phyloP scores from a whole-genome alignment of 371 early-diverging fungal genomes.

The Apophysomyces trapeziformis region DNA sequence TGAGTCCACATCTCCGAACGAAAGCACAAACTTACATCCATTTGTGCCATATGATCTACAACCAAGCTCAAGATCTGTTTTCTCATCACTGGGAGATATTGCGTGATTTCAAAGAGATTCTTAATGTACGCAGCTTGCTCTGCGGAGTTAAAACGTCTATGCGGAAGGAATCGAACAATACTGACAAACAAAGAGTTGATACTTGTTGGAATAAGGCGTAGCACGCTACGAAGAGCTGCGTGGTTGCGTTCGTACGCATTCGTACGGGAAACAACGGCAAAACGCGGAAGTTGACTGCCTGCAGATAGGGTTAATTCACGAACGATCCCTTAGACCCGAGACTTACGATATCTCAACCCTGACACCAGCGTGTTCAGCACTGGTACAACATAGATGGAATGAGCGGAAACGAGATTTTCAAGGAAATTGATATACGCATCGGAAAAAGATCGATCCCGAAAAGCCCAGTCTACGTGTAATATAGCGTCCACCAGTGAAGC shows the following conservation, averaged over 20 bases:
- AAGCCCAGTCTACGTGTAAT: slow-evolving; percentile 72
- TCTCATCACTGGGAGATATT: slow-evolving; percentile 81
- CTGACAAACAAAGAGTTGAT: slow-evolving; percentile 69
- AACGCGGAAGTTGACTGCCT: slow-evolving; percentile 32
- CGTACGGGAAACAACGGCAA: slow-evolving; percentile 35
- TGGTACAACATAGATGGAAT: slow-evolving; percentile 75
- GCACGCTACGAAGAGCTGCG: slow-evolving; percentile 64
- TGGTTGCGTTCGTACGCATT: slow-evolving; percentile 67
- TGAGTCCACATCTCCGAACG: not conserved
- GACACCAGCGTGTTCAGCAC: slow-evolving; percentile 68
- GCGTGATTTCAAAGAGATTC: slow-evolving; percentile 72
- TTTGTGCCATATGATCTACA: slow-evolving; percentile 81
- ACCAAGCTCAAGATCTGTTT: slow-evolving; percentile 74
- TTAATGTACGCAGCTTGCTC: slow-evolving; percentile 75
- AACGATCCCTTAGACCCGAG: not conserved
- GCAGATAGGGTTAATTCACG: not conserved
- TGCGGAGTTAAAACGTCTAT: slow-evolving; percentile 67
- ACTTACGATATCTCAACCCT: slow-evolving; percentile 69
- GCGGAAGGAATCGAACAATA: slow-evolving; percentile 75
- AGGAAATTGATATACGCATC: slow-evolving; percentile 72
- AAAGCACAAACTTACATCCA: slow-evolving; percentile 71
- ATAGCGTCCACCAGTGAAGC: slow-evolving; percentile 74
- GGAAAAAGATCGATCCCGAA: slow-evolving; percentile 64
- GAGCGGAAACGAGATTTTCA: slow-evolving; percentile 85
- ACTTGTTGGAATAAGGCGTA: slow-evolving; percentile 81